Evolutionary conservation across 352 stramenopile species (phyloP), one percentile per base, ranked within the genome.

Genomic region (Pythium periplocum): DNA sequence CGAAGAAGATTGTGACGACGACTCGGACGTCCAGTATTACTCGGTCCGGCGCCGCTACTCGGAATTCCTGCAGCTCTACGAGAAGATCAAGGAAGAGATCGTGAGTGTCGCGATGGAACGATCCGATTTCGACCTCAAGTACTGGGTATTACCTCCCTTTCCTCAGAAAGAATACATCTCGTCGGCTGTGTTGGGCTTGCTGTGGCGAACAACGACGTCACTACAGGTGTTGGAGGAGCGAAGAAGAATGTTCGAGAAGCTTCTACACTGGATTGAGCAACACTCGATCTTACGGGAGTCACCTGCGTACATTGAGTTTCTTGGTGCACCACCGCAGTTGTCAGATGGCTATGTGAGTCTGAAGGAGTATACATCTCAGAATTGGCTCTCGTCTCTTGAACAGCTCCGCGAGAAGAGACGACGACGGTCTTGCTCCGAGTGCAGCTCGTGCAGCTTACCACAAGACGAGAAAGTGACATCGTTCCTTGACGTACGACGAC

Each of bases 321-420:
- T 89, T n/a, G 75, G 78, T 7, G 65, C 69, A 38, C 73, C 78
- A 9, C 78, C 78, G 45, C 78, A 89, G 51, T 65, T 57, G 38
- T 69, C 69, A 47, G 61, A 75, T 31, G 78, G 78, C 40, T 89
- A 89, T 53, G 73, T 85, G 54, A 89, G 75, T 37, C 56, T 89
- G n/a, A 89, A 89, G 50, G 66, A 78, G 53, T 89, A 89, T 62
- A 75, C 71, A 39, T 79, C 78, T 6, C 78, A 72, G 46, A 66
- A 86, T 55, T 89, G 75, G 73, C 59, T 87, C 34, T 71, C 71
- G 40, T 73, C 67, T 9, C 61, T 89, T 51, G 69, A 84, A 48
- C 75, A 83, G 59, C 69, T 86, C 49, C 59, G 65, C 41, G 52
- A 73, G 39, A 60, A 71, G 56, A 43, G 64, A 8, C 55, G 60